Base-by-base conservation (phyloP, 192 early-diverging fungal genomes). In the Dissophora globulifera region DNA sequence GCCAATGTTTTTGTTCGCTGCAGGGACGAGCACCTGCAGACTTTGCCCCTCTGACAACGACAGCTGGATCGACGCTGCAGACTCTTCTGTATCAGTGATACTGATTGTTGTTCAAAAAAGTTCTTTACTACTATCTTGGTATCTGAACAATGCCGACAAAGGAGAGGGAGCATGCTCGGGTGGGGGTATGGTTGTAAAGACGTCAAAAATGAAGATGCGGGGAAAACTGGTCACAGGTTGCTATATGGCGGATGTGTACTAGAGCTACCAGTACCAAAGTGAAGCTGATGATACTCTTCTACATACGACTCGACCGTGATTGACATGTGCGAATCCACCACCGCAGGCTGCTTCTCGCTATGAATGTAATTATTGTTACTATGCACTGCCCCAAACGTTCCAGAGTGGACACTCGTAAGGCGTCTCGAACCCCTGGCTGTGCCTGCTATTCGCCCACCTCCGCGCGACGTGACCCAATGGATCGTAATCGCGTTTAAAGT, bases 401-500 rank as follows among this genome's bases (percentile, higher is more conserved):
- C 31, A 33, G n/a, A n/a, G n/a, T n/a, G n/a, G n/a, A n/a, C n/a
- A n/a, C n/a, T n/a, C n/a, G n/a, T n/a, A n/a, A n/a, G n/a, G n/a
- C n/a, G 43, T 12, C 53, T 67, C 16, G 54, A 40, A 3, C 29
- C 27, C 15, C 26, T 40, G 7, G 32, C 38, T 1, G 46, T 43
- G 9, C 55, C 66, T 11, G 35, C 43, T 11, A 32, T 7, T n/a
- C 59, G 50, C 38, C 68, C 54, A n/a, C 52, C 54, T 8, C 60
- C 69, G 42, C 61, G 58, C 23, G 62, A 66, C 4, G 72, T 81
- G 23, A 84, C 82, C 82, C 82, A 84, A 54, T 81, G 80, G 25
- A 84, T 71, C 1, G 79, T 81, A 8, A 53, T 50, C 9, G 78
- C 67, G 53, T 81, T 84, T 29, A 84, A 35, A 0, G 79, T 81